Base-by-base conservation (phyloP, 352 stramenopile species). In the Elongisporangium senticosum region DNA sequence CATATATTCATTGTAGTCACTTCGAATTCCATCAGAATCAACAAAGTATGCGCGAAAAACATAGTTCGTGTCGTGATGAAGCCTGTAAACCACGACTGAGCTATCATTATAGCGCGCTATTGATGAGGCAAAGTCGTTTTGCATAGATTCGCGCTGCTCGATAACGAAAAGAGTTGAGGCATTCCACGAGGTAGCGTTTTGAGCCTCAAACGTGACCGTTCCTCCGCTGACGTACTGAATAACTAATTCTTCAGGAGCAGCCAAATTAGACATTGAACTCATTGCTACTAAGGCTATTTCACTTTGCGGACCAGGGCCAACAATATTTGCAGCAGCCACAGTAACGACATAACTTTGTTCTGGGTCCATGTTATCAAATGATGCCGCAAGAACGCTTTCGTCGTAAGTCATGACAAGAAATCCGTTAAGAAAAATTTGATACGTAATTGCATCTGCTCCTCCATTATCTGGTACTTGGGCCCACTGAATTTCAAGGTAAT, bases 401-500 rank as follows among this genome's bases (percentile, higher is more conserved):
- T 69, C 51, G 0, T 23, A 43, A 13, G 65, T 78, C 11, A 51
- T 40, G 4, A 63, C 37, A 0, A 79, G 24, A 6, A 65, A 73
- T 3, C 73, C 75, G 49, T 89, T 84, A 26, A 81, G 19, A 49
- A 77, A 84, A 0, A 86, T 20, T 14, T 79, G 20, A 28, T 87
- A 87, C 13, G 52, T 56, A n/a, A 58, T 11, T 14, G 86, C 67
- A 14, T 55, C 17, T 0, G 59, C 61, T 3, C 79, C 79, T 51
- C 79, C 79, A 19, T 76, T 54, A 39, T 89, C 79, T 17, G 72
- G 47, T 4, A 70, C 59, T 5, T 61, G 51, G 19, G 55, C 66
- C 79, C 79, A 87, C 19, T 84, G 73, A 20, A 87, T 50, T 52
- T 86, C 76, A 13, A 84, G 3, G 17, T 65, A 66, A 7, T 65